Conservation (phyloP, 768 basidiomycete species). For the Dendrothele bispora region DNA sequence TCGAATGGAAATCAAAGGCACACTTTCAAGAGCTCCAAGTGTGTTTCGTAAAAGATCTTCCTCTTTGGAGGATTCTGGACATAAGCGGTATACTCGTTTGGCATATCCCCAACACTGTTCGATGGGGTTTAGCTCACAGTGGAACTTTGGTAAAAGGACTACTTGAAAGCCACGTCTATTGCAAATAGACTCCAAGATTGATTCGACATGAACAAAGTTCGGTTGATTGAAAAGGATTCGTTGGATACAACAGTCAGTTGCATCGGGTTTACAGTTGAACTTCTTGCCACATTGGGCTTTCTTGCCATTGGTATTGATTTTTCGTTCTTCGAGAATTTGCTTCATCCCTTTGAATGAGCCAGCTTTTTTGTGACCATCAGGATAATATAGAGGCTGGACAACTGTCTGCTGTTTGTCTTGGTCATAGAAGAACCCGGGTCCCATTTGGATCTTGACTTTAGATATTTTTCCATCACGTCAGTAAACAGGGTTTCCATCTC, state of each 20-base stretch:
- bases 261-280: constrained; percentile 8
- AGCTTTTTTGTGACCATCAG: neutral
- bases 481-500: neutral
- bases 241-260: constrained; percentile 30
- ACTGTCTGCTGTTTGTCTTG: neutral
- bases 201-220: constrained; percentile 36
- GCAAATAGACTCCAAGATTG: constrained; percentile 28
- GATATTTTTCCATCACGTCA: neutral
- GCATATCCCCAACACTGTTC: constrained; percentile 23
- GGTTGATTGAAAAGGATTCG: constrained; percentile 38
- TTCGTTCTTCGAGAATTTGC: constrained; percentile 18
- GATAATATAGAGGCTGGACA: neutral
- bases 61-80: constrained; percentile 15
- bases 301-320: too few species aligned
- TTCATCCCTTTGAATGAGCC: constrained; percentile 22
- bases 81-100: constrained; percentile 20
- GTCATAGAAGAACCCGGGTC: neutral
- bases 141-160: constrained; percentile 30
- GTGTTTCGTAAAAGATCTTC: constrained; percentile 28
- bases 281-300: constrained; percentile 21
- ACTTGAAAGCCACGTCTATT: constrained; percentile 18
- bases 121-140: constrained; percentile 26
- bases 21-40: constrained; percentile 18
- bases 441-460: neutral
- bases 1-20: constrained; percentile 20